phyloP scores from a whole-genome alignment of 2,329 filamentous ascomycete species.

The Epichloe gansuensis region DNA sequence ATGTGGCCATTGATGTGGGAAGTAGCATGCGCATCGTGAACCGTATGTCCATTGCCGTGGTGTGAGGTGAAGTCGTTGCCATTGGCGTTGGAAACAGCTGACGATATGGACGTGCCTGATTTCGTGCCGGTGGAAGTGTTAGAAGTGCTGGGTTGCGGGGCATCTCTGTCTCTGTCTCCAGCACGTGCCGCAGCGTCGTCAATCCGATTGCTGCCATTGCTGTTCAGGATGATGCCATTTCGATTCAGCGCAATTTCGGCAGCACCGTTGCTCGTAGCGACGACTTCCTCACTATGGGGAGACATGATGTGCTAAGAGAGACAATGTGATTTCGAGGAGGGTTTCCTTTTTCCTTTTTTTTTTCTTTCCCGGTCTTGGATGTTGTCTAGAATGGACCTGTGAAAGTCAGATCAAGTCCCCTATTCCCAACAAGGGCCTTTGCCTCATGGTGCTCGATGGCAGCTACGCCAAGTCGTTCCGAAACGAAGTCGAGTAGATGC shows the following conservation, averaged over 20 bases:
- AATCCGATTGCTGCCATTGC: neutral
- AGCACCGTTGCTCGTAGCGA: slow-evolving; percentile 16
- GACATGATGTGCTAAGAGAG: slow-evolving; percentile 16
- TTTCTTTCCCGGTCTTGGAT: no score
- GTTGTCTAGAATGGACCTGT: no score
- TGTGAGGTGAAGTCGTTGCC: slow-evolving; percentile 4
- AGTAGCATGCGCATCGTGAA: slow-evolving; percentile 4
- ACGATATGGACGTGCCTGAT: neutral
- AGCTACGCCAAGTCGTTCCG: no score
- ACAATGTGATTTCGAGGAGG: neutral
- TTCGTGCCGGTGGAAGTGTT: slow-evolving; percentile 6
- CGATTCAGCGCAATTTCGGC: slow-evolving; percentile 7
- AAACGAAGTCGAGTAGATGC: no score
- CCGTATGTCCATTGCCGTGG: neutral
- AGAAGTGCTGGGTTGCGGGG: slow-evolving; percentile 7
- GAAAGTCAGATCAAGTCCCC: no score
- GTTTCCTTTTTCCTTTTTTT: no score
- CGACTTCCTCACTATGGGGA: slow-evolving; percentile 22
- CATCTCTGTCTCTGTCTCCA: neutral
- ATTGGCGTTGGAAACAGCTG: slow-evolving; percentile 9
- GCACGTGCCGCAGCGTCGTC: neutral
- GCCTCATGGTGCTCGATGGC: no score
- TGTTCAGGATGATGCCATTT: slow-evolving; percentile 4
- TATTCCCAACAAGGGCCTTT: no score
- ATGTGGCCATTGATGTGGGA: slow-evolving; percentile 10